Percentiles rank a stretch among this genome's conserved stretches.
Evolutionary conservation across 176 grass and related monocot species (phyloP).

Genomic region (Areca catechu): DNA sequence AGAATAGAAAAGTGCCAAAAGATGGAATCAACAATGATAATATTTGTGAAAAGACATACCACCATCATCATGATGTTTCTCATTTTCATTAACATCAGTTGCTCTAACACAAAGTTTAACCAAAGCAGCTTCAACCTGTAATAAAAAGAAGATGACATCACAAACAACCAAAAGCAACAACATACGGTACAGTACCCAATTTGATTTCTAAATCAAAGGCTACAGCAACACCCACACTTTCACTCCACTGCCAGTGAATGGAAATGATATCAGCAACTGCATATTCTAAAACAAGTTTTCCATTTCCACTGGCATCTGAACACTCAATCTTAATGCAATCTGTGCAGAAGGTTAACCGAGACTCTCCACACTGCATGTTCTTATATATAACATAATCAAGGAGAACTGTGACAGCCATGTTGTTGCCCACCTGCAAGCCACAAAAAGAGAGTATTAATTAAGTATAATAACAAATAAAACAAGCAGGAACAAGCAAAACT

Average conservation of each 20-base stretch:
- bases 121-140: slow-evolving; percentile 11
- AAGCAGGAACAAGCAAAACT: background rate
- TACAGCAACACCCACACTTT: slow-evolving; percentile 34
- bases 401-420: slow-evolving; percentile 34
- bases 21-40: too few species aligned
- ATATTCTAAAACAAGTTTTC: slow-evolving; percentile 36
- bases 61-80: background rate
- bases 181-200: too few species aligned
- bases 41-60: background rate
- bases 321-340: slow-evolving; percentile 65
- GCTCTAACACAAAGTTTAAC: slow-evolving; percentile 10
- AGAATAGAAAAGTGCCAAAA: too few species aligned
- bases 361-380: slow-evolving; percentile 24
- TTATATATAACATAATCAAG: slow-evolving; percentile 54
- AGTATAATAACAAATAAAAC: slow-evolving; percentile 1
- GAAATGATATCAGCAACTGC: slow-evolving; percentile 44
- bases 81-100: background rate
- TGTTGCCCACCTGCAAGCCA: slow-evolving; percentile 48
- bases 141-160: background rate
- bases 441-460: slow-evolving; percentile 9
- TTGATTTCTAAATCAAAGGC: too few species aligned
- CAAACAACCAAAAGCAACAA: background rate
- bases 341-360: slow-evolving; percentile 48
- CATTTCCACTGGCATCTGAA: slow-evolving; percentile 32
- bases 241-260: slow-evolving; percentile 55